phyloP scores from a whole-genome alignment of 257 asterid species.

The Henckelia pumila region DNA sequence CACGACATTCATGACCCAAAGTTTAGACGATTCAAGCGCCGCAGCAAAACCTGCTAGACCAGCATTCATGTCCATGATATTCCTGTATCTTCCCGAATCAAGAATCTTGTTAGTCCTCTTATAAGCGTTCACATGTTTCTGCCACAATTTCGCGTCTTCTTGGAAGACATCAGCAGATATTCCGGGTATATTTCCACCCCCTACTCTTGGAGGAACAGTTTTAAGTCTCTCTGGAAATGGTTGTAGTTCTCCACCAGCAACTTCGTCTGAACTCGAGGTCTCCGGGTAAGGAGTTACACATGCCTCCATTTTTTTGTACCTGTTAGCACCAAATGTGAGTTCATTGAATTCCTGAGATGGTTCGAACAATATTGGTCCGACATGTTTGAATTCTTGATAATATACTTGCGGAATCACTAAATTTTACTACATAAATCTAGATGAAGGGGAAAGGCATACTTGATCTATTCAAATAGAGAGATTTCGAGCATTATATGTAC shows the following conservation, averaged over 20 bases:
- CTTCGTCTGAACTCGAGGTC: neutral
- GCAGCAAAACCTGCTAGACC: constrained; percentile 20
- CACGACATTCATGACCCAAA: constrained; percentile 26
- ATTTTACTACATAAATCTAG: no score
- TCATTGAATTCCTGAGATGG: neutral
- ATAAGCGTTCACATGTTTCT: constrained; percentile 15
- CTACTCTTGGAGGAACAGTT: constrained; percentile 19
- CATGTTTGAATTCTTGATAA: no score
- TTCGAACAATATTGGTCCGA: no score
- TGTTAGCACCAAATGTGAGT: no score
- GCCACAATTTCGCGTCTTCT: constrained; percentile 16
- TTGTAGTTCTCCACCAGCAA: constrained; percentile 11
- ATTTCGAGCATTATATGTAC: neutral
- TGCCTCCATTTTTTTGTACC: no score
- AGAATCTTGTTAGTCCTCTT: constrained; percentile 23
- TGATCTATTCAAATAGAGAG: neutral
- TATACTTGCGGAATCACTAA: no score
- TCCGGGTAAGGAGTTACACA: no score
- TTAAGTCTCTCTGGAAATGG: constrained; percentile 19
- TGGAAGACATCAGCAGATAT: constrained; percentile 6
- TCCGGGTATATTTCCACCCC: neutral
- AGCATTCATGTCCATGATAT: constrained; percentile 24
- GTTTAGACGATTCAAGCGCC: constrained; percentile 20
- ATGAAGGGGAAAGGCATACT: no score
- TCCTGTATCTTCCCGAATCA: constrained; percentile 17